Base-by-base conservation (phyloP, 441 rosid genomes). In the Gossypium schwendimanii region DNA sequence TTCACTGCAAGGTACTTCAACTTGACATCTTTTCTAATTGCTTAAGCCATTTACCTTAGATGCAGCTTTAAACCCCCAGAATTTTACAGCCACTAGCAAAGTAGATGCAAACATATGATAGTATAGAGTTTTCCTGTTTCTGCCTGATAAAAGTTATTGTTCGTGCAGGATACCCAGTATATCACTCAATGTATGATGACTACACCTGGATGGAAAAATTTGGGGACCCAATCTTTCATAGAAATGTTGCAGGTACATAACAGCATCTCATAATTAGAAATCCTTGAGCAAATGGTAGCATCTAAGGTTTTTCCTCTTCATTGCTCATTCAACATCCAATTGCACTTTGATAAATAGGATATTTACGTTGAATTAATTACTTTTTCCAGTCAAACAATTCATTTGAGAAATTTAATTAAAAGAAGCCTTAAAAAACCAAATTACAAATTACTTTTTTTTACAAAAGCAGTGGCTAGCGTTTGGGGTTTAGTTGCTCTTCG, bases 151-250 rank as follows among this genome's bases (percentile, higher is more conserved):
- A 49, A 23, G 67, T 8, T 21, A n/a, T 26, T 50, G 73, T 70
- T 57, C 41, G 6, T 28, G 73, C 87, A 90, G 98, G 79, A 14
- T 90, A 84, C 79, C 94, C 97, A n/a, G 93, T 87, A 20, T 91
- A 93, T 76, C 98, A 93, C 78, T 90, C 96, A 11, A 87, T 87
- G 90, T 93, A 91, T 11, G 97, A 93, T 71, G 96, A 90, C 75
- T 93, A 82, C 60, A 36, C 81, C 72, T 93, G 96, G 98, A 91
- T 91, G 94, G 79, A 91, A 69, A 87, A 86, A 1, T 91, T 85
- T 69, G 98, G 98, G 7, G 94, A 88, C 62, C 96, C 91, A 4
- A 82, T 74, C 84, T 91, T 93, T 76, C 92, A 73, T 0, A 86
- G 96, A 81, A 90, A 88, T 79, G 83, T 87, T 10, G 97, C 97